These are phyloP conservation scores for Lablab purpureus DNA, from an alignment of 306 rosid species.

Conservation along the genomic window DNA sequence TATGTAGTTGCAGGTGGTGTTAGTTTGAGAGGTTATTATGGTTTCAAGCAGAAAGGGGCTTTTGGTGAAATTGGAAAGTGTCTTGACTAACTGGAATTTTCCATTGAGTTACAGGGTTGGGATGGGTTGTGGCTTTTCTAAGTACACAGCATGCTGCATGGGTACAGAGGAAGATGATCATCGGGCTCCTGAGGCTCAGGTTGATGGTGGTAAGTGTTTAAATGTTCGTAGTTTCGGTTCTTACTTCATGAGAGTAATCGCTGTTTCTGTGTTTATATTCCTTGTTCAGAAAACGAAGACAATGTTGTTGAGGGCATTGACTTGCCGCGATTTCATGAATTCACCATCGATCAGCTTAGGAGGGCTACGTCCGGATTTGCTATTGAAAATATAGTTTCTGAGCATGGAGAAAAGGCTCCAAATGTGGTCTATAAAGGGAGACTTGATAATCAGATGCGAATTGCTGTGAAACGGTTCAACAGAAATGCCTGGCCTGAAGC, in stretches of 20 bases:
- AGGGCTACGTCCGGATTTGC: slow-evolving; percentile 92
- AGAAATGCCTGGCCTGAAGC: slow-evolving; percentile 97
- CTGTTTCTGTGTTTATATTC: slow-evolving; percentile 37
- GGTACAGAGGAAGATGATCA: slow-evolving; percentile 49
- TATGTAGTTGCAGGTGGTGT: slow-evolving; percentile 37
- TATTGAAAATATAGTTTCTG: slow-evolving; percentile 90
- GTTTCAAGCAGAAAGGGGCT: slow-evolving; percentile 41
- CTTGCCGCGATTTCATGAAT: slow-evolving; percentile 73
- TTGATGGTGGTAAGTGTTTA: slow-evolving; percentile 69
- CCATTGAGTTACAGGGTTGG: slow-evolving; percentile 50
- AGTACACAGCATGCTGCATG: slow-evolving; percentile 63
- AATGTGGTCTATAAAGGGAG: slow-evolving; percentile 95
- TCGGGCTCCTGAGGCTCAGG: slow-evolving; percentile 59
- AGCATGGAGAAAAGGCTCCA: slow-evolving; percentile 98
- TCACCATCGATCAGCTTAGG: slow-evolving; percentile 80
- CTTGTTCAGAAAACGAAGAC: slow-evolving; percentile 70
- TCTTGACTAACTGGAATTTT: slow-evolving; percentile 43
- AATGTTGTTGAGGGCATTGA: slow-evolving; percentile 61
- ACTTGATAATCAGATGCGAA: slow-evolving; percentile 82
- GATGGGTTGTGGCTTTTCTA: slow-evolving; percentile 92
- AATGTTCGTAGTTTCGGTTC: slow-evolving; percentile 34
- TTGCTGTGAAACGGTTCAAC: slow-evolving; percentile 93
- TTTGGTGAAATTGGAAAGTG: slow-evolving; percentile 32
- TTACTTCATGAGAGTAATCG: slow-evolving; percentile 39
- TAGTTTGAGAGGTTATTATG: slow-evolving; percentile 40